Base-by-base conservation (phyloP, 495 filamentous ascomycete species). In the Neurospora sp. region DNA sequence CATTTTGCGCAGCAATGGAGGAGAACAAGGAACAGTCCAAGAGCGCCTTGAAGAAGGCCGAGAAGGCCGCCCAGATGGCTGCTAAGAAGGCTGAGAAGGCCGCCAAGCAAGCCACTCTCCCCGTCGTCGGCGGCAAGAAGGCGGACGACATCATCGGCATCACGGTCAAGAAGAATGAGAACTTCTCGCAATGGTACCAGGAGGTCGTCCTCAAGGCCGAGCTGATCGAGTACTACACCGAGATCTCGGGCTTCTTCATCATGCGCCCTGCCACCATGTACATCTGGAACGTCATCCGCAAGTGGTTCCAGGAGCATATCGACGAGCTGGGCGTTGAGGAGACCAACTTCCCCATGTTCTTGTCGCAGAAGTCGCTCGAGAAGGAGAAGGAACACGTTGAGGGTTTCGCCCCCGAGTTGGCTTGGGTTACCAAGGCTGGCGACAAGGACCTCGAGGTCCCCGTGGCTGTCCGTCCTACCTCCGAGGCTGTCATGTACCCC, bases 341-440 rank as follows among this genome's bases (percentile, higher is more conserved):
- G 85, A 93, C 93, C 82, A 95, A 92, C 77, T 99, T 98, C 82
- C 96, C 95, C 59, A 89, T 98, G 83, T 98, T 99, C 82, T 89
- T 98, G 73, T 94, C 92, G 4, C 86, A 92, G 76, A 95, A 94
- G 83, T 93, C 94, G 12, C 84, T 99, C 76, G 89, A 98, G 84
- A 89, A 91, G 76, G 96, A 98, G 85, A 98, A 98, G 87, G 92
- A 93, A 74, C 96, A 99, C 79, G 91, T 99, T 72, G 94, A 99
- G 82, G 96, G 96, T 37, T 98, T 98, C 82, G 95, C 94, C 72
- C 94, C 96, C 70, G 96, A 99, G 83, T 91, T 99, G 74, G 96
- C 96, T 71, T 98, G 96, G 96, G 96, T 99, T 46, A 98, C 96
- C 39, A 93, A 96, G 83, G 94, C 93, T 69, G 96, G 96, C 73